Percentiles rank a stretch among this genome's conserved stretches.
These are phyloP conservation scores for Auriscalpium orientale DNA, from an alignment of 768 basidiomycete genomes.

Conservation along the genomic window DNA sequence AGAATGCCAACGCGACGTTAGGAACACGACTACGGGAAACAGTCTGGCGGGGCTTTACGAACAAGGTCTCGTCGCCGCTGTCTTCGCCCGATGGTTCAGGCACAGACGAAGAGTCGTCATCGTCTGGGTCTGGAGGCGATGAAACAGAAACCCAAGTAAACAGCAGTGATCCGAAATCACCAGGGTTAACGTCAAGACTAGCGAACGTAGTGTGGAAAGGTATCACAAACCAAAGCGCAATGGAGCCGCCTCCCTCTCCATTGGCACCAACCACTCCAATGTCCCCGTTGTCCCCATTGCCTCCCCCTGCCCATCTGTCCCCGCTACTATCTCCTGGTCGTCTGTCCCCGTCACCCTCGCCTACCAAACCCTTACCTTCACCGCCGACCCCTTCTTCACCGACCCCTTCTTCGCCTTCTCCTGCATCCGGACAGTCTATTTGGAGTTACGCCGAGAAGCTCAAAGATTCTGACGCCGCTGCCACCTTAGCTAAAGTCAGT, in stretches of 20 bases:
- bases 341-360: neutral
- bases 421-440: constrained; percentile 20
- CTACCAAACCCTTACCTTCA: constrained; percentile 4
- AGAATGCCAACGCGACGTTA: constrained; percentile 32
- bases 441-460: constrained; percentile 72
- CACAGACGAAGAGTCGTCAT: constrained; percentile 17
- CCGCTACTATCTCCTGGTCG: constrained; percentile 21
- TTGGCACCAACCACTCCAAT: constrained; percentile 19
- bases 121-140: constrained; percentile 34
- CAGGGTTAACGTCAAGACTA: constrained; percentile 43
- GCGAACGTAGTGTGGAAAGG: constrained; percentile 69
- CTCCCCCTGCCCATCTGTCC: constrained; percentile 24
- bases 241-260: constrained; percentile 52
- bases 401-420: constrained; percentile 6
- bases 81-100: constrained; percentile 28
- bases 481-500: constrained; percentile 63
- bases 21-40: constrained; percentile 49
- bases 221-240: constrained; percentile 66
- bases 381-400: constrained; percentile 17
- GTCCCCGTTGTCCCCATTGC: constrained; percentile 29
- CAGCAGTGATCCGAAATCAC: neutral
- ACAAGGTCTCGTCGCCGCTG: constrained; percentile 36
- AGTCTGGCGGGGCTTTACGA: constrained; percentile 64
- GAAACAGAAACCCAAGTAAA: constrained; percentile 34
- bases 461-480: constrained; percentile 65